Percentiles rank a stretch among this genome's conserved stretches.
Conservation (phyloP, 1,284 basidiomycete genomes). For the Athelia sp. region DNA sequence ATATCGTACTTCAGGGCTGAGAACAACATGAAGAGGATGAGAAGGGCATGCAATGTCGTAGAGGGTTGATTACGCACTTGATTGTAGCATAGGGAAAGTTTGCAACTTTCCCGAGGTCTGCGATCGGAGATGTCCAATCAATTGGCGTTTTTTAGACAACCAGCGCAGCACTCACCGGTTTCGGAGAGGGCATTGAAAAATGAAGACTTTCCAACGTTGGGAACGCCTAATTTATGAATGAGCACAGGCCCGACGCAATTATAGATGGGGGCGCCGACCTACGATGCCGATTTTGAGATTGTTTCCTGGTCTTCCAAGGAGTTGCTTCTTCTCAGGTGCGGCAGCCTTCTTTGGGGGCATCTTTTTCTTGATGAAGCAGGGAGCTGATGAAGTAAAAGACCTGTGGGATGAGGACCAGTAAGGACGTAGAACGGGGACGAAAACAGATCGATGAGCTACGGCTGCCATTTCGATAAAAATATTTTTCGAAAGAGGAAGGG, state of each 20-base stretch:
- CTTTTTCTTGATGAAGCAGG: constrained; percentile 43
- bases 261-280: constrained; percentile 51
- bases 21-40: too few relatives aligned
- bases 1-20: too few relatives aligned
- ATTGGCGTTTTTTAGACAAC: too few relatives aligned
- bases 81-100: constrained; percentile 99
- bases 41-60: too few relatives aligned
- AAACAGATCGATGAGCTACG: background rate
- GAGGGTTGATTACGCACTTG: constrained; percentile 61
- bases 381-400: constrained; percentile 16
- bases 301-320: constrained; percentile 89
- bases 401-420: constrained; percentile 6
- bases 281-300: constrained; percentile 97
- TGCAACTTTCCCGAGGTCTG: constrained; percentile 94
- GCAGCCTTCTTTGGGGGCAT: constrained; percentile 87
- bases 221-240: constrained; percentile 55
- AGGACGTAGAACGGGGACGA: constrained; percentile 4
- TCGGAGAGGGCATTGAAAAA: constrained; percentile 96
- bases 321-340: constrained; percentile 73
- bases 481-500: background rate
- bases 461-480: background rate
- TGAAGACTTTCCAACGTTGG: constrained; percentile 92
- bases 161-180: constrained; percentile 48
- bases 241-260: constrained; percentile 11
- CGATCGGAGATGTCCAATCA: constrained; percentile 4